These are phyloP conservation scores for Lactarius psammicola DNA, from an alignment of 768 basidiomycete species.

Conservation along the genomic window DNA sequence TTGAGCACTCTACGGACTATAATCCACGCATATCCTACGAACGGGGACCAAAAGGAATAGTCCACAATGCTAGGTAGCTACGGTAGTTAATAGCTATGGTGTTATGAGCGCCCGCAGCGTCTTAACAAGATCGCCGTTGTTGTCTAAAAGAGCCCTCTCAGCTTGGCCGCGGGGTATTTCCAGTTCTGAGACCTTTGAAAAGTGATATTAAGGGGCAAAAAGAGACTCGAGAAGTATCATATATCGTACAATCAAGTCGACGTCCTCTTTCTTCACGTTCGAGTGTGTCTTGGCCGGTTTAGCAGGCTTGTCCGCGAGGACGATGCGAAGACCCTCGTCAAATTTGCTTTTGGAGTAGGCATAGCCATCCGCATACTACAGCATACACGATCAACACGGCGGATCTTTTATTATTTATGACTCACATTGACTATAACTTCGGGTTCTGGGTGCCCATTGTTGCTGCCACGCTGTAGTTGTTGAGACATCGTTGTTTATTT, in stretches of 20 bases:
- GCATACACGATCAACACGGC: slow-evolving; percentile 2
- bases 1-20: slow-evolving; percentile 13
- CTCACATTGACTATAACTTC: slow-evolving; percentile 68
- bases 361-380: slow-evolving; percentile 62
- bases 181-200: slow-evolving; percentile 59
- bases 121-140: slow-evolving; percentile 52
- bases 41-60: background rate
- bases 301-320: slow-evolving; percentile 55
- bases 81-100: slow-evolving; percentile 13
- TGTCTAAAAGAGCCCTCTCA: slow-evolving; percentile 54
- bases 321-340: slow-evolving; percentile 60
- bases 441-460: slow-evolving; percentile 58
- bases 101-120: slow-evolving; percentile 40
- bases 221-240: background rate
- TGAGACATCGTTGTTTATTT: slow-evolving; percentile 18
- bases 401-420: slow-evolving; percentile 13
- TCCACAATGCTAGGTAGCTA: slow-evolving; percentile 1
- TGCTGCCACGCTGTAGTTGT: slow-evolving; percentile 29
- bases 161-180: slow-evolving; percentile 59
- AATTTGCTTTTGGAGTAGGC: slow-evolving; percentile 66
- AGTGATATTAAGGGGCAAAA: background rate
- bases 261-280: slow-evolving; percentile 54
- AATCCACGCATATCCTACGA: background rate
- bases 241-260: slow-evolving; percentile 58
- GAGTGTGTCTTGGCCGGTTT: slow-evolving; percentile 44